Evolutionary conservation across 2,329 filamentous ascomycete species (phyloP).

Genomic region (Colletotrichum spaethianum): DNA sequence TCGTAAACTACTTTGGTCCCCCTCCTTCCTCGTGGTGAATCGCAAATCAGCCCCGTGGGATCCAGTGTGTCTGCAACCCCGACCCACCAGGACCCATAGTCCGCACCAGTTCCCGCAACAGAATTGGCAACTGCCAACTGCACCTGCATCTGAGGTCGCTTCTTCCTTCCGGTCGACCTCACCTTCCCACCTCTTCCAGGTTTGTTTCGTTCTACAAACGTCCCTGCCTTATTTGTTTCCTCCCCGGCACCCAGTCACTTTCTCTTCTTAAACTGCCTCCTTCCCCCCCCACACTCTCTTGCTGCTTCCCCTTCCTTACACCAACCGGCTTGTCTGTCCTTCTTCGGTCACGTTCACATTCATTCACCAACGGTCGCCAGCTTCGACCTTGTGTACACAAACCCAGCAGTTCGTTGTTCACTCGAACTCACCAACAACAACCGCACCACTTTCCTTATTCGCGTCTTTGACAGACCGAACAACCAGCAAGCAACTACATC

Average conservation of each 20-base stretch:
- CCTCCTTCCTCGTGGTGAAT: constrained; percentile 40
- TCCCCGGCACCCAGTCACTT: constrained; percentile 41
- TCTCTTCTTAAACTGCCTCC: constrained; percentile 41
- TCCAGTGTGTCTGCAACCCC: constrained; percentile 26
- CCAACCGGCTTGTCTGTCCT: constrained; percentile 39
- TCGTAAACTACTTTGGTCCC: neutral
- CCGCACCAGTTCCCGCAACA: constrained; percentile 22
- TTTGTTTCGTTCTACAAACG: constrained; percentile 30
- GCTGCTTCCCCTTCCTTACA: constrained; percentile 35
- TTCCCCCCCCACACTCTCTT: constrained; percentile 34
- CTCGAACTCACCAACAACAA: constrained; percentile 47
- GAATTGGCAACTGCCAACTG: constrained; percentile 14
- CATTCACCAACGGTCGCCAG: constrained; percentile 44
- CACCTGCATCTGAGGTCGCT: constrained; percentile 15
- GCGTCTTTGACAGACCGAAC: constrained; percentile 68
- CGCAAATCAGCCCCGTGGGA: constrained; percentile 31
- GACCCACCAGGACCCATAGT: constrained; percentile 28
- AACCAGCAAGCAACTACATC: constrained; percentile 15
- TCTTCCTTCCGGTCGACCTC: constrained; percentile 33
- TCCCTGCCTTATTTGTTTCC: constrained; percentile 32
- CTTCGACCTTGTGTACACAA: constrained; percentile 38
- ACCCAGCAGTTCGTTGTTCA: constrained; percentile 32
- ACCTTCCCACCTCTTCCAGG: constrained; percentile 43
- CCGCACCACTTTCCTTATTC: constrained; percentile 55
- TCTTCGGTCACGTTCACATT: constrained; percentile 38